Conservation (phyloP, 176 grass and related monocot species). For the Pontederia paniculata region DNA sequence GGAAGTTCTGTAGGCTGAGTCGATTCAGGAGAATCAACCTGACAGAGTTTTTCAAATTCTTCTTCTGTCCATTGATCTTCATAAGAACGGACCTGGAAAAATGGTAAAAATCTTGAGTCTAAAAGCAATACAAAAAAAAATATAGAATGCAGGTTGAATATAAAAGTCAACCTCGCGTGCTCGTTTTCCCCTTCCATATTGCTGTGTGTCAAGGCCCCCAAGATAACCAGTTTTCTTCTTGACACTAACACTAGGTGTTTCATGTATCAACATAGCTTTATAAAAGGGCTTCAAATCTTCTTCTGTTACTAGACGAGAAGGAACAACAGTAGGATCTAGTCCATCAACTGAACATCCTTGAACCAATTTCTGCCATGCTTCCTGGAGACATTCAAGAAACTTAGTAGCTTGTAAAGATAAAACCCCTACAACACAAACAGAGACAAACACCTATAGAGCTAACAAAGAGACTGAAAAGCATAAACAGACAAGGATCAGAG, state of each 20-base stretch:
- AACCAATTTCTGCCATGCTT: slow-evolving; percentile 54
- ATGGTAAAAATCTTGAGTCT: slow-evolving; percentile 5
- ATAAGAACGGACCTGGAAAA: slow-evolving; percentile 82
- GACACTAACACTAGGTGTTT: slow-evolving; percentile 52
- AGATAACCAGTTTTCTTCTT: slow-evolving; percentile 56
- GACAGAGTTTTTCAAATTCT: slow-evolving; percentile 99
- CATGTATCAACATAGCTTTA: slow-evolving; percentile 77
- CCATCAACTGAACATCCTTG: slow-evolving; percentile 42
- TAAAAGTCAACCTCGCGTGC: slow-evolving; percentile 70
- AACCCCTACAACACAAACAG: slow-evolving; percentile 10
- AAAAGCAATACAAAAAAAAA: background rate
- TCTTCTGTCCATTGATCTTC: slow-evolving; percentile 99
- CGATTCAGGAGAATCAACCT: slow-evolving; percentile 62
- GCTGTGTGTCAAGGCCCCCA: slow-evolving; percentile 69
- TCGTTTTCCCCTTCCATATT: slow-evolving; percentile 97
- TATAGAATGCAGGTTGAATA: background rate
- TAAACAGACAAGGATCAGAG: slow-evolving; percentile 11
- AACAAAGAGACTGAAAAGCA: no score
- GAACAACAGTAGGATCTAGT: slow-evolving; percentile 32
- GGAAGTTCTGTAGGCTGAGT: slow-evolving; percentile 15
- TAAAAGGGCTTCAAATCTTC: slow-evolving; percentile 69
- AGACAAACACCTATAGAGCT: background rate
- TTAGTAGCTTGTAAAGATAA: background rate
- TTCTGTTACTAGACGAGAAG: slow-evolving; percentile 88
- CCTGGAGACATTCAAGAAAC: slow-evolving; percentile 25